Conservation (phyloP, 768 basidiomycete species). For the Cubamyces lactineus region DNA sequence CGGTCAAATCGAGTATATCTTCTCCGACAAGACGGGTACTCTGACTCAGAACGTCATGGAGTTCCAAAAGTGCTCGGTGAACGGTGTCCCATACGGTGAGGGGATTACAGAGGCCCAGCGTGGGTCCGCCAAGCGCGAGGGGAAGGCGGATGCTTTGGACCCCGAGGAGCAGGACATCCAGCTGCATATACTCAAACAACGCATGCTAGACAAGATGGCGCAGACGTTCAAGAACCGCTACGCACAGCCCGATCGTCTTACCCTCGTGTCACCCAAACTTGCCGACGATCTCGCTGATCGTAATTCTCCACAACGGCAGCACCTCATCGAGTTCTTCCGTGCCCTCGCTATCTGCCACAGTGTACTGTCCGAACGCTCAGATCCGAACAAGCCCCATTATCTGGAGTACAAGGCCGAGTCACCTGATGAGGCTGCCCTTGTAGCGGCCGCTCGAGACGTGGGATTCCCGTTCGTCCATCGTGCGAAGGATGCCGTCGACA, state of each 20-base stretch:
- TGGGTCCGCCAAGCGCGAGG: constrained; percentile 85
- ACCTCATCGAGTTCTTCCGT: constrained; percentile 88
- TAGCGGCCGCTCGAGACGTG: constrained; percentile 87
- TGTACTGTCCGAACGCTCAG: constrained; percentile 80
- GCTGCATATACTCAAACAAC: constrained; percentile 64
- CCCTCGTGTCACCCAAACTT: constrained; percentile 84
- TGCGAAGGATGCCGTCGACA: constrained; percentile 75
- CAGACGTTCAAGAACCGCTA: constrained; percentile 88
- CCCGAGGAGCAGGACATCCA: constrained; percentile 72
- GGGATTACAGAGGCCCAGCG: constrained; percentile 95
- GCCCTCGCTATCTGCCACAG: constrained; percentile 93
- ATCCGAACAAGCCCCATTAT: constrained; percentile 59
- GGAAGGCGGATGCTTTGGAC: constrained; percentile 63
- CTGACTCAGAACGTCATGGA: constrained; percentile 99
- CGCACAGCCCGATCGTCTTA: constrained; percentile 77
- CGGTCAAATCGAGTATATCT: constrained; percentile 96
- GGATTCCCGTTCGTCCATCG: constrained; percentile 90
- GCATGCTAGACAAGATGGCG: constrained; percentile 79
- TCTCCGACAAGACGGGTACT: constrained; percentile 95
- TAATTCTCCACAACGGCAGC: constrained; percentile 57
- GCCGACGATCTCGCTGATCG: constrained; percentile 76
- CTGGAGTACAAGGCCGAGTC: constrained; percentile 95
- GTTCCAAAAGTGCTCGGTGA: constrained; percentile 92
- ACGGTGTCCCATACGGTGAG: constrained; percentile 87
- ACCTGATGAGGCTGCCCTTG: constrained; percentile 94